Conservation (phyloP, 129 eudicot species). For the sunflower (Helianthus annuus) region HanXRQr2.0-SUNRISE NC_035438.2:2902709-2903208, state of each 20-base stretch:
- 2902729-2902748: too few species aligned
- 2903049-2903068: slow-evolving; percentile 67
- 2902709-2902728: too few species aligned
- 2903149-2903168: slow-evolving; percentile 60
- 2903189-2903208: slow-evolving; percentile 53
- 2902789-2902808: too few species aligned
- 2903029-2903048: slow-evolving; percentile 49
- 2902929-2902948: slow-evolving; percentile 66
- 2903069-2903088: slow-evolving; percentile 16
- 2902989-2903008: slow-evolving; percentile 58
- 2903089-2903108: not conserved
- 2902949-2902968: slow-evolving; percentile 86
- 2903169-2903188: slow-evolving; percentile 37
- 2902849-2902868: too few species aligned
- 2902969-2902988: slow-evolving; percentile 77
- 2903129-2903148: slow-evolving; percentile 65
- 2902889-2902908: not conserved
- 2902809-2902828: too few species aligned
- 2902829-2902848: too few species aligned
- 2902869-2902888: too few species aligned
- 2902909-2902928: slow-evolving; percentile 52
- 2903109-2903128: not conserved
- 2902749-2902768: too few species aligned
- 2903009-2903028: slow-evolving; percentile 46
- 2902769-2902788: too few species aligned